A percentile compares a stretch with the other conserved stretches of the same genome.
Evolutionary conservation across 1,139 yeast species (phyloP).

Genomic region (Suhomyces kunorum): DNA sequence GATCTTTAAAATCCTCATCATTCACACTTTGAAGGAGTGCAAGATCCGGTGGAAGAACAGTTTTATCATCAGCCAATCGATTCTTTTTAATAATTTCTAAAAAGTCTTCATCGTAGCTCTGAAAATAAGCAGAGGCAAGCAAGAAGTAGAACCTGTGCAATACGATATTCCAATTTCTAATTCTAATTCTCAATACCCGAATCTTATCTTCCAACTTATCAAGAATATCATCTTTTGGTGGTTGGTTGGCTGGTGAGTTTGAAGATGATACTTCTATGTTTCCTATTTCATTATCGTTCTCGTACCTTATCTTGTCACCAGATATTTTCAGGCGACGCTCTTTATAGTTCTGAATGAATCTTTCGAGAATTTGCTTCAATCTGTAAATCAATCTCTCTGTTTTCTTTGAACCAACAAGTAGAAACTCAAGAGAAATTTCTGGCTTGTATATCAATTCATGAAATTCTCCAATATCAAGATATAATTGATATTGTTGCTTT

Average conservation of each 20-base stretch:
- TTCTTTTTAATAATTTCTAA: conserved; percentile 4
- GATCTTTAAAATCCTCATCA: conserved; percentile 23
- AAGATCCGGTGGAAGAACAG: conserved; percentile 10
- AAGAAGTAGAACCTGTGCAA: conserved; percentile 78
- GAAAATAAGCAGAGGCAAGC: conserved; percentile 79
- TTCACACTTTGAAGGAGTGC: conserved; percentile 6
- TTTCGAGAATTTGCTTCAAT: conserved; percentile 22
- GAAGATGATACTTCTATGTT: conserved; percentile 16
- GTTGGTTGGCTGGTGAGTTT: conserved; percentile 3
- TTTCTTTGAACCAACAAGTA: conserved; percentile 41
- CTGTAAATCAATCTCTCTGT: conserved; percentile 32
- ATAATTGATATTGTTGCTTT: conserved; percentile 44
- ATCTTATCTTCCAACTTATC: conserved; percentile 29
- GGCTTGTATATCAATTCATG: conserved; percentile 57
- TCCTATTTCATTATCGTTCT: conserved; percentile 27
- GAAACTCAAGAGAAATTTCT: conserved; percentile 44
- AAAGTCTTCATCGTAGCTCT: conserved; percentile 44
- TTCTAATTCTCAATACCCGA: conserved; percentile 25
- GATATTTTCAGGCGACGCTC: conserved; percentile 2
- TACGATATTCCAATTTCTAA: conserved; percentile 57
- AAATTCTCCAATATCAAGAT: conserved; percentile 62
- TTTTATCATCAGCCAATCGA: conserved; percentile 1
- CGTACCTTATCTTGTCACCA: conserved; percentile 13
- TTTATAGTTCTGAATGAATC: conserved; percentile 20
- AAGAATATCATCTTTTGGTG: conserved; percentile 21